A percentile compares a stretch with the other conserved stretches of the same genome.
phyloP scores from a whole-genome alignment of 495 filamentous ascomycete species.

The Lasiosphaeria hispida region DNA sequence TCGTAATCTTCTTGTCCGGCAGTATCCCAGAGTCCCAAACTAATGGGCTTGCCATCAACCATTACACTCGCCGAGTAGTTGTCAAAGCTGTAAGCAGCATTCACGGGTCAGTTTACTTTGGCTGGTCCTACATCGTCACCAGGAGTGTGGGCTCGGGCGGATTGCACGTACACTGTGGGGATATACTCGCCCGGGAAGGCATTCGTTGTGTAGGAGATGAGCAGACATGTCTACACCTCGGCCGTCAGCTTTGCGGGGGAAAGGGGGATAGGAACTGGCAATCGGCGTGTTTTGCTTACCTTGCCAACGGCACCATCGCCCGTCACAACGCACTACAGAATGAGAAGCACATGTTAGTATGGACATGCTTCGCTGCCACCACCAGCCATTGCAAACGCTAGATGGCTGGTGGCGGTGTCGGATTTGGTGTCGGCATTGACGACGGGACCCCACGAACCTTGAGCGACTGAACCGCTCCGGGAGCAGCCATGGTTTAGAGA shows the following conservation, averaged over 20 bases:
- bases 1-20: slow-evolving; percentile 99
- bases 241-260: slow-evolving; percentile 28
- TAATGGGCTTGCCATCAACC: slow-evolving; percentile 97
- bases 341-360: slow-evolving; percentile 26
- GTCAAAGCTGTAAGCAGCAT: slow-evolving; percentile 71
- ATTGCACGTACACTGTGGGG: slow-evolving; percentile 82
- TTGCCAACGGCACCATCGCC: slow-evolving; percentile 99
- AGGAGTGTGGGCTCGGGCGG: slow-evolving; percentile 3
- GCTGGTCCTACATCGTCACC: slow-evolving; percentile 68
- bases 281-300: slow-evolving; percentile 49
- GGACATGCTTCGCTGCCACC: not conserved
- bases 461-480: slow-evolving; percentile 52
- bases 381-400: slow-evolving; percentile 1
- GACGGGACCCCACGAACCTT: slow-evolving; percentile 44
- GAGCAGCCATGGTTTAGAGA: slow-evolving; percentile 47
- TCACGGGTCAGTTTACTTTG: slow-evolving; percentile 27
- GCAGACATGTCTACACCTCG: slow-evolving; percentile 82
- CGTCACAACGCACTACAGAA: slow-evolving; percentile 86
- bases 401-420: slow-evolving; percentile 17
- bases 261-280: slow-evolving; percentile 10
- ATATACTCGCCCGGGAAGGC: slow-evolving; percentile 99
- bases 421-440: not conserved
- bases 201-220: slow-evolving; percentile 99
- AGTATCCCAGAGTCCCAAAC: slow-evolving; percentile 96
- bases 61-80: slow-evolving; percentile 99